Conservation (phyloP, 805 yeast genomes). For the Saitoella complicata region DNA sequence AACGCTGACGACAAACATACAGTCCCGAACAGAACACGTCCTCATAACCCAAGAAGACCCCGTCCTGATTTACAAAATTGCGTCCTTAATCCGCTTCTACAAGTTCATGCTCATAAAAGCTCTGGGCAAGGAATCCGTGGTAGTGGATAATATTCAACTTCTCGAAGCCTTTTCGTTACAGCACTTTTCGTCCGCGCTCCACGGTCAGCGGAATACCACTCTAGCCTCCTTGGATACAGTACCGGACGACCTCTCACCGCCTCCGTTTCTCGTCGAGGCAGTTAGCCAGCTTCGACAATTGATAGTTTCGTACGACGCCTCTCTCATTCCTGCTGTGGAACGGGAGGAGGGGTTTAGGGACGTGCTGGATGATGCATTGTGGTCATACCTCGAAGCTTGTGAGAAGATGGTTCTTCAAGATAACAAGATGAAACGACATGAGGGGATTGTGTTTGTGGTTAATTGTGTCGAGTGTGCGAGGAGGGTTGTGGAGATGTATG, state of each 20-base stretch:
- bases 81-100: too few species aligned
- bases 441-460: too few species aligned
- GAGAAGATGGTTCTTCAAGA: slow-evolving; percentile 13
- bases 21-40: too few species aligned
- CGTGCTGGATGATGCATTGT: slow-evolving; percentile 19
- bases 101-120: too few species aligned
- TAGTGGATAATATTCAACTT: too few species aligned
- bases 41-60: too few species aligned
- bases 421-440: slow-evolving; percentile 5
- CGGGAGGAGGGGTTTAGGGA: slow-evolving; percentile 11
- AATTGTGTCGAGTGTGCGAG: too few species aligned
- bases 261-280: slow-evolving; percentile 68
- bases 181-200: slow-evolving; percentile 14
- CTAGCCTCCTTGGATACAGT: slow-evolving; percentile 23
- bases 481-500: too few species aligned
- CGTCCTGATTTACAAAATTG: too few species aligned
- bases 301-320: slow-evolving; percentile 29
- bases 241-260: slow-evolving; percentile 49
- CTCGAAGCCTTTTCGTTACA: too few species aligned
- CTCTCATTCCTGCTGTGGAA: slow-evolving; percentile 13
- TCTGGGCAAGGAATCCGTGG: too few species aligned
- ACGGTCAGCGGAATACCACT: slow-evolving; percentile 21
- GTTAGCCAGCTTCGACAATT: slow-evolving; percentile 44
- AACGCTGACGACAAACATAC: too few species aligned
- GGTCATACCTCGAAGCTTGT: slow-evolving; percentile 20